phyloP scores from a whole-genome alignment of 1,284 basidiomycete species.

The Fomitiporia mediterranea region DNA sequence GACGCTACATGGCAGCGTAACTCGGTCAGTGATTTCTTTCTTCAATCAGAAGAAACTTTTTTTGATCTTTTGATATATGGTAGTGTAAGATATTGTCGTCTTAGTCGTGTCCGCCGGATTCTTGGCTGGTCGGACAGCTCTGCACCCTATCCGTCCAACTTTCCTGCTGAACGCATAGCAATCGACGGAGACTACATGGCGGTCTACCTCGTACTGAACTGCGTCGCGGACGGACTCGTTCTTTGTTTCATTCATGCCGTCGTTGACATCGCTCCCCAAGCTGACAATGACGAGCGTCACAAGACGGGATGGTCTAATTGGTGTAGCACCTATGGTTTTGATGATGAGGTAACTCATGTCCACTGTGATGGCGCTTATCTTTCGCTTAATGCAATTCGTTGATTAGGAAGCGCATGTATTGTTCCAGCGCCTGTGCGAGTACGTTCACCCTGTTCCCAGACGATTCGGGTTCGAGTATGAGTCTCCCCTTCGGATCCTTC shows the following conservation, averaged over 20 bases:
- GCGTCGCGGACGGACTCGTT: conserved; percentile 87
- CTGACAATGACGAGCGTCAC: conserved; percentile 75
- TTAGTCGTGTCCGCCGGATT: conserved; percentile 61
- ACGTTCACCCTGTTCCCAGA: conserved; percentile 42
- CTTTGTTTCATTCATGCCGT: conserved; percentile 95
- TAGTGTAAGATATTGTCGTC: conserved; percentile 73
- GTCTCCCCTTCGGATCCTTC: conserved; percentile 59
- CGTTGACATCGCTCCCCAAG: conserved; percentile 61
- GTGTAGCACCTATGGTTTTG: conserved; percentile 72
- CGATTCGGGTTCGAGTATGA: conserved; percentile 35
- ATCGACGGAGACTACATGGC: conserved; percentile 81
- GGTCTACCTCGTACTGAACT: conserved; percentile 91
- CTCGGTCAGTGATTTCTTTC: conserved; percentile 78
- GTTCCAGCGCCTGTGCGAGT: conserved; percentile 51
- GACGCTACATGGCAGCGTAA: conserved; percentile 88
- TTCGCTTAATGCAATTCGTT: conserved; percentile 24
- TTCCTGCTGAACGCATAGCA: conserved; percentile 61
- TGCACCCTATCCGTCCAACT: conserved; percentile 32
- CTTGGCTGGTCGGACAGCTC: conserved; percentile 49
- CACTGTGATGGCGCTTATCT: background rate
- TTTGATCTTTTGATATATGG: too few relatives aligned
- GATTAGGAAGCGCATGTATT: conserved; percentile 53
- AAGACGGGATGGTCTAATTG: conserved; percentile 90
- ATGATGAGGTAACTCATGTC: conserved; percentile 30
- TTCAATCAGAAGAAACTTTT: too few relatives aligned